Evolutionary conservation across 768 basidiomycete species (phyloP).

Genomic region (Goffeauzyma gilvescens): DNA sequence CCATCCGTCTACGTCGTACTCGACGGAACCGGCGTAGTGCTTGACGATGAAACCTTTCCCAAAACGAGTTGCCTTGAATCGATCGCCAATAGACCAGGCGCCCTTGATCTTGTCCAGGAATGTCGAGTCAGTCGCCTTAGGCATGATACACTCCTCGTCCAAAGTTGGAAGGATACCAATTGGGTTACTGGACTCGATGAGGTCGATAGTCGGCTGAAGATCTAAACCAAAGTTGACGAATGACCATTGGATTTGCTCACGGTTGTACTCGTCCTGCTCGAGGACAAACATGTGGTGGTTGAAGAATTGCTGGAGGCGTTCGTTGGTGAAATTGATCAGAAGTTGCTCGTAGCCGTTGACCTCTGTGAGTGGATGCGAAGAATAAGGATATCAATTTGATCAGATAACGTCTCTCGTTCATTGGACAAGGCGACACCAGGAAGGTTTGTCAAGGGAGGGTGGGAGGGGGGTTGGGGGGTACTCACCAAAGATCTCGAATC

Average conservation of each 20-base stretch:
- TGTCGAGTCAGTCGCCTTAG: constrained; percentile 84
- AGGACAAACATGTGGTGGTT: constrained; percentile 99
- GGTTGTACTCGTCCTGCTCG: constrained; percentile 93
- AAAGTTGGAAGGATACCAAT: constrained; percentile 84
- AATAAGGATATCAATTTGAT: too few species aligned
- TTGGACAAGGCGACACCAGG: too few species aligned
- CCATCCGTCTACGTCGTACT: constrained; percentile 91
- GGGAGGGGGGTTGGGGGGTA: too few species aligned
- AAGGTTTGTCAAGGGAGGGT: too few species aligned
- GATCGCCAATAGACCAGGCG: constrained; percentile 49
- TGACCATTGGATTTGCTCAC: constrained; percentile 93
- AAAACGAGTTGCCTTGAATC: constrained; percentile 72
- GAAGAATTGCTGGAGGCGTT: constrained; percentile 39
- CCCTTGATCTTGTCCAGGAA: constrained; percentile 81
- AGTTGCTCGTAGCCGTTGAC: constrained; percentile 92
- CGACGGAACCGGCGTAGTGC: constrained; percentile 92
- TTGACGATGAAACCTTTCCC: constrained; percentile 85
- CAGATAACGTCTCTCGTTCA: too few species aligned
- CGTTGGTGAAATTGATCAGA: constrained; percentile 96
- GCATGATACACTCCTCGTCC: constrained; percentile 99
- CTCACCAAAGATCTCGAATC: constrained; percentile 66
- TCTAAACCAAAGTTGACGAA: constrained; percentile 96
- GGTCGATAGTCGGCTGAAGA: constrained; percentile 90
- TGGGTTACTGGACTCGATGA: constrained; percentile 63
- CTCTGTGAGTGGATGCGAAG: constrained; percentile 7